Base-by-base conservation (phyloP, 2,329 filamentous ascomycete species). In the Nannizziopsis arthrosporioides region DNA sequence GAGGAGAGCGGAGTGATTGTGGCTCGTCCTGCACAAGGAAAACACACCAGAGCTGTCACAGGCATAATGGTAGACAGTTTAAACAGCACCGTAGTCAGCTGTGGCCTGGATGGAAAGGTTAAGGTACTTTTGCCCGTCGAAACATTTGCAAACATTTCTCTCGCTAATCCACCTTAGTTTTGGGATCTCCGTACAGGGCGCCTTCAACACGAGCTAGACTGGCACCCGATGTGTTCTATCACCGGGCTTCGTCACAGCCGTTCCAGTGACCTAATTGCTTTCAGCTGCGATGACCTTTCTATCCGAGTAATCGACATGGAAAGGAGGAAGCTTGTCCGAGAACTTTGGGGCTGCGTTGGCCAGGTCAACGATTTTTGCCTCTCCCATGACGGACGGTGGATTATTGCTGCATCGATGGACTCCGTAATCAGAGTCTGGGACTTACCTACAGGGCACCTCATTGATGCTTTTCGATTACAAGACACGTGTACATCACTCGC, bases 151-250 rank as follows among this genome's bases (percentile, higher is more conserved):
- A 17, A 17, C 32, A 11, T 5, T 42, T 7, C 44, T 42, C 2
- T 27, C 27, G 41, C 31, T 19, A 41, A 47, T 31, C 27, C 17
- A 12, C 10, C 22, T 36, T 44, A 76, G 70, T 96, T 98, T 63
- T 98, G 93, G 93, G 85, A 94, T 55, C 94, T 98, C 54, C 67
- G 80, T n/a, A 86, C 84, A 0, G 92, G 90, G 6, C 76, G 79
- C 39, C 73, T 96, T 2, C 62, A 85, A 9, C 77, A 90, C 53
- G 81, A 95, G 60, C 79, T 96, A 44, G 81, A 89, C 63, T 94
- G 88, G 84, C 78, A 82, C 39, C 78, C 78, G 2, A 85, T 85
- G 75, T 81, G 81, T 3, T 77, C 81, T 40, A 81, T 94, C 45
- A 85, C 80, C 0, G 80, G 77, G 12, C 81, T 90, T 56, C 81